These are phyloP conservation scores for Pleurotus eryngii DNA, from an alignment of 768 basidiomycete genomes.

Conservation along the genomic window DNA sequence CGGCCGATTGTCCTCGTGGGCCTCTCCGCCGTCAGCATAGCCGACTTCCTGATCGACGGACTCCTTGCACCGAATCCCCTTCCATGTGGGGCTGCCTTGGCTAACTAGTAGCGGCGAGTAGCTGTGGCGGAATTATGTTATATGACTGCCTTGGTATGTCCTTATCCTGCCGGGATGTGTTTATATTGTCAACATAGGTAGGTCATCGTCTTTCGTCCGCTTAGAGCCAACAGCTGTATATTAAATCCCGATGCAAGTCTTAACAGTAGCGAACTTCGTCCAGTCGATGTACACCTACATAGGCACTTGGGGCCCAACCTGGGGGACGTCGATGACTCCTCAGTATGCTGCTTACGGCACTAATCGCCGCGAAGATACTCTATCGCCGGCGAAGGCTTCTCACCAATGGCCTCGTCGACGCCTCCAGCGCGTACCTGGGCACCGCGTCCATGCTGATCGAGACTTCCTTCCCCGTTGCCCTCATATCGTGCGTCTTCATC, in stretches of 20 bases:
- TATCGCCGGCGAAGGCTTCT: not conserved
- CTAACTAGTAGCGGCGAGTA: not conserved
- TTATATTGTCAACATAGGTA: not conserved
- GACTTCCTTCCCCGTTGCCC: not conserved
- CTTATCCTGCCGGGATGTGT: not conserved
- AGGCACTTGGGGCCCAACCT: not conserved
- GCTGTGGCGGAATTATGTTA: not conserved
- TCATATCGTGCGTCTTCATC: too few relatives aligned
- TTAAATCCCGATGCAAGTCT: not conserved
- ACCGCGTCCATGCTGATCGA: not conserved
- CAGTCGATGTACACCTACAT: not conserved
- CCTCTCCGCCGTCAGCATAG: not conserved
- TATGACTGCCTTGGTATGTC: not conserved
- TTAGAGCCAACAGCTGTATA: too few relatives aligned
- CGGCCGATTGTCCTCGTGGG: not conserved
- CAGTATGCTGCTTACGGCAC: not conserved
- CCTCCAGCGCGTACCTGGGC: not conserved
- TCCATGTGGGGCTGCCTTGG: too few relatives aligned
- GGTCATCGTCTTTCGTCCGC: not conserved
- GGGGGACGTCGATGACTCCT: not conserved
- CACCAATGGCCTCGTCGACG: not conserved
- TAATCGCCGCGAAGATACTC: not conserved
- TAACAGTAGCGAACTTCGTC: not conserved
- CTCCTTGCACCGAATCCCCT: not conserved
- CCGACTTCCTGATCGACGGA: not conserved